A percentile compares a stretch with the other conserved stretches of the same genome.
Conservation (phyloP, 495 filamentous ascomycete species). For the Monascus purpureus region DNA sequence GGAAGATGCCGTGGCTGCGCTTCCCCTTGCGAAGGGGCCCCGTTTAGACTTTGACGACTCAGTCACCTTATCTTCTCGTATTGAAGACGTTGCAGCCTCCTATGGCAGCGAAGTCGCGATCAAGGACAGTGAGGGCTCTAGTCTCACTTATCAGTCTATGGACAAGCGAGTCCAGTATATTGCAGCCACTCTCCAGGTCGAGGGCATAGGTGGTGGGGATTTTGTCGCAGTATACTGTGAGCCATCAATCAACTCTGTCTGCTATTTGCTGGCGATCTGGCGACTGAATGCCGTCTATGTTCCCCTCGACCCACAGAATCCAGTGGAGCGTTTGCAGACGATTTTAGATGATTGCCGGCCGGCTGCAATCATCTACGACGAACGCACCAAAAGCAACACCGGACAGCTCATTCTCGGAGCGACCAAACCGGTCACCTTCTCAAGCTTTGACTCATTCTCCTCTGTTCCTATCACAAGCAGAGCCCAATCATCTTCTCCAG, state of each 20-base stretch:
- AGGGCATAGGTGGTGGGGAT: conserved; percentile 10
- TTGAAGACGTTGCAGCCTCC: neutral
- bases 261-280: conserved; percentile 33
- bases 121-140: conserved; percentile 2
- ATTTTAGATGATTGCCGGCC: too few relatives aligned
- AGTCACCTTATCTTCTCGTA: neutral
- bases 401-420: too few relatives aligned
- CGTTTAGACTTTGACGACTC: neutral
- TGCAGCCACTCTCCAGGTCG: conserved; percentile 1
- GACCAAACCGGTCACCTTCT: too few relatives aligned
- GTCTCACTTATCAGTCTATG: conserved; percentile 1
- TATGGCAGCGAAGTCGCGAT: conserved; percentile 1
- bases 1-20: neutral
- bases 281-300: conserved; percentile 27
- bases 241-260: conserved; percentile 21
- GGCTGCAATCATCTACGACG: too few relatives aligned
- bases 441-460: too few relatives aligned
- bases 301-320: conserved; percentile 1
- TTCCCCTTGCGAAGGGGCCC: neutral
- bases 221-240: neutral
- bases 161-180: conserved; percentile 2
- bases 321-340: neutral
- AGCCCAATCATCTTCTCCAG: too few relatives aligned
- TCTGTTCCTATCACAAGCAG: too few relatives aligned
- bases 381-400: too few relatives aligned